Evolutionary conservation across 805 yeast genomes (phyloP).

Genomic region (Ogataea thermomethanolica): DNA sequence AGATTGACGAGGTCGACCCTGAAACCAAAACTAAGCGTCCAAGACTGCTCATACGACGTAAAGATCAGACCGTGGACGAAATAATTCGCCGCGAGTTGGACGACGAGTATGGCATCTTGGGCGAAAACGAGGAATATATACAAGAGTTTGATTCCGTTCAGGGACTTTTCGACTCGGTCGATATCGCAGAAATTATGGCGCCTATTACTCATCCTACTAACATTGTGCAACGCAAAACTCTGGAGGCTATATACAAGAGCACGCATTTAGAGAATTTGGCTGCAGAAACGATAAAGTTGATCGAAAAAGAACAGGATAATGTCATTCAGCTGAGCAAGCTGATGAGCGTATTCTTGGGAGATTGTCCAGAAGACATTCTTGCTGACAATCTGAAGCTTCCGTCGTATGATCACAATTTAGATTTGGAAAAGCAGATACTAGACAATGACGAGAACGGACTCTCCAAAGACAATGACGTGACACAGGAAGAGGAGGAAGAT

Average conservation of each 20-base stretch:
- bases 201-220: conserved; percentile 84
- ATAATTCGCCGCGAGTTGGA: conserved; percentile 27
- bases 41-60: conserved; percentile 26
- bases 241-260: conserved; percentile 61
- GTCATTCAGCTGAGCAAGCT: conserved; percentile 69
- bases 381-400: conserved; percentile 67
- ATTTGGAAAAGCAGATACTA: conserved; percentile 26
- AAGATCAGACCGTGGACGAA: conserved; percentile 25
- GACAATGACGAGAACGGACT: conserved; percentile 9
- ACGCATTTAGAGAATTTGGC: conserved; percentile 60
- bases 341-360: conserved; percentile 80
- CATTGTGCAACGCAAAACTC: conserved; percentile 63
- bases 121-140: conserved; percentile 18
- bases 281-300: conserved; percentile 66
- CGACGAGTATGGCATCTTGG: conserved; percentile 25
- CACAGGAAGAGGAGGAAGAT: conserved; percentile 24
- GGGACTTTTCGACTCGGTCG: conserved; percentile 46
- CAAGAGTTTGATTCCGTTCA: conserved; percentile 31
- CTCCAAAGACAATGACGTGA: conserved; percentile 20
- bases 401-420: conserved; percentile 62
- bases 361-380: conserved; percentile 66
- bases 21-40: conserved; percentile 18
- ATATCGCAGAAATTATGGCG: conserved; percentile 57
- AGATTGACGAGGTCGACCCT: conserved; percentile 18
- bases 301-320: conserved; percentile 77